Conservation (phyloP, 495 filamentous ascomycete species). For the Xylaria longipes region DNA sequence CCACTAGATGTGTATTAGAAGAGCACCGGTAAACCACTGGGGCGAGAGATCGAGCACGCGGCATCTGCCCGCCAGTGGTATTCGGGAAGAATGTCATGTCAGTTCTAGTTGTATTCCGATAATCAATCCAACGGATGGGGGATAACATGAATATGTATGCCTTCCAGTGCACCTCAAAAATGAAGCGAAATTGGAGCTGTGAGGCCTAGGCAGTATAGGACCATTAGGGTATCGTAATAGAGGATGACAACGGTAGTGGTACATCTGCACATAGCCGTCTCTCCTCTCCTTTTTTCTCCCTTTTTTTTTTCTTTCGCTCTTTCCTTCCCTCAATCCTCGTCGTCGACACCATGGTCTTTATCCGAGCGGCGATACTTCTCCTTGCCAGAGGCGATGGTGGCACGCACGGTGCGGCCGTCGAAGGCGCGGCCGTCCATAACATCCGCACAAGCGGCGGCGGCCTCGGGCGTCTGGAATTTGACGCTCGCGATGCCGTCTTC, state of each 20-base stretch:
- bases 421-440: constrained; percentile 85
- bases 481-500: constrained; percentile 87
- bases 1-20: background rate
- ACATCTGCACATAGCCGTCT: background rate
- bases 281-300: background rate
- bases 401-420: constrained; percentile 72
- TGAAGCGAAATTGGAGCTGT: background rate
- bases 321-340: constrained; percentile 33
- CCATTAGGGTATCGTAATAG: background rate
- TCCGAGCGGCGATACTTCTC: constrained; percentile 79
- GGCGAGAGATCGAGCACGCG: background rate
- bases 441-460: constrained; percentile 75
- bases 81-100: background rate
- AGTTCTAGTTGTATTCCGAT: background rate
- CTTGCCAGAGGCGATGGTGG: constrained; percentile 74
- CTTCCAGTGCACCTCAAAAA: background rate
- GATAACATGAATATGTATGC: background rate
- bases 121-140: background rate
- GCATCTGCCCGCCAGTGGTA: background rate
- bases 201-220: background rate
- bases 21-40: background rate
- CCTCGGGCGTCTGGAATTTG: constrained; percentile 70
- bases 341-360: constrained; percentile 51
- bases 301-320: background rate
- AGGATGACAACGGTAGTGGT: background rate